Conservation (phyloP, 371 early-diverging fungal species). For the Rhizopus stolonifer region DNA sequence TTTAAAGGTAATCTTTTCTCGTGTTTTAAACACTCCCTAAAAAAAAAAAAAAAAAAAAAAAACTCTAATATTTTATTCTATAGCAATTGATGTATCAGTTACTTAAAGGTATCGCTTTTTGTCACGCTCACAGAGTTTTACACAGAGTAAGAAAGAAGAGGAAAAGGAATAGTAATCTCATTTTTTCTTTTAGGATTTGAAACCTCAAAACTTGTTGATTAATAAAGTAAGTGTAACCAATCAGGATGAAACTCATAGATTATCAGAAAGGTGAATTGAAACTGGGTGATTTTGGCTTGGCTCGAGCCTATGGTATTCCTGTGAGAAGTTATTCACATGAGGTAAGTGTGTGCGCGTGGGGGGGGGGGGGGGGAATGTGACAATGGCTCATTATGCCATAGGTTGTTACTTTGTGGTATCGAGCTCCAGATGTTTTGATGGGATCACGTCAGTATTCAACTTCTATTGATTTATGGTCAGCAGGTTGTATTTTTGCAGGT, state of each 20-base stretch:
- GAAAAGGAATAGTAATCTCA: not conserved
- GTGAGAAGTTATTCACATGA: constrained; percentile 98
- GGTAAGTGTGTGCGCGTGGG: constrained; percentile 69
- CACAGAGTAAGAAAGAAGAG: constrained; percentile 62
- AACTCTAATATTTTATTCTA: too few species aligned
- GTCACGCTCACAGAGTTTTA: constrained; percentile 79
- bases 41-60: too few species aligned
- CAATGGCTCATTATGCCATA: too few species aligned
- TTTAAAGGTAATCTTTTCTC: constrained; percentile 78
- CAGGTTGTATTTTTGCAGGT: constrained; percentile 97
- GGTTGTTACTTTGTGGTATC: constrained; percentile 93
- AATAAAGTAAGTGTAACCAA: constrained; percentile 56
- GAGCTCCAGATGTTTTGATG: constrained; percentile 99
- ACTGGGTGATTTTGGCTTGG: constrained; percentile 97
- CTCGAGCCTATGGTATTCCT: constrained; percentile 96
- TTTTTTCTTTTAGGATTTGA: constrained; percentile 66
- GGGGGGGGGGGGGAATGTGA: too few species aligned
- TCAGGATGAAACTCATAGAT: too few species aligned
- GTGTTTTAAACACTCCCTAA: too few species aligned
- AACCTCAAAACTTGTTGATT: constrained; percentile 80
- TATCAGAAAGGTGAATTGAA: constrained; percentile 83
- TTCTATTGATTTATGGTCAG: constrained; percentile 99
- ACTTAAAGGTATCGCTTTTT: constrained; percentile 76
- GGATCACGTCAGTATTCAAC: constrained; percentile 97
- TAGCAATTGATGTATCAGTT: constrained; percentile 84